phyloP scores from a whole-genome alignment of 2,329 filamentous ascomycete genomes.

The Pseudocercospora ulei region DNA sequence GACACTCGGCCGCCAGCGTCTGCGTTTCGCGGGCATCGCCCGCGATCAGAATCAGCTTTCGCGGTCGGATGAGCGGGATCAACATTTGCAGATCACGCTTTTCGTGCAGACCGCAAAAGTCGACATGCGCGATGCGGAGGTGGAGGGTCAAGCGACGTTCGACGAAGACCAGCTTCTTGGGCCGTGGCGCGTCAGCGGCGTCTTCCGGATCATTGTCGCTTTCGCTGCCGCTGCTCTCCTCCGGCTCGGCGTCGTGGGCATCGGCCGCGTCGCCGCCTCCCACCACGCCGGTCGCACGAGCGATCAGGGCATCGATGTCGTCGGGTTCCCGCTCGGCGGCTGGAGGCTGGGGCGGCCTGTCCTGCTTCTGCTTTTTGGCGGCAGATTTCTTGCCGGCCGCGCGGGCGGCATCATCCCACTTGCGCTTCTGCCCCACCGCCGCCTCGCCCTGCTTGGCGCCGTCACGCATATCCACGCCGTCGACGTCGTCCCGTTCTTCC shows the following conservation, averaged over 20 bases:
- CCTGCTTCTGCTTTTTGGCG: constrained; percentile 53
- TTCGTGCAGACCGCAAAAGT: constrained; percentile 87
- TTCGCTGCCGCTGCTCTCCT: constrained; percentile 34
- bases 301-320: constrained; percentile 34
- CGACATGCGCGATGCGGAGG: constrained; percentile 73
- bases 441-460: constrained; percentile 43
- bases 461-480: constrained; percentile 52
- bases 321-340: constrained; percentile 28
- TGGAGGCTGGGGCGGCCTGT: constrained; percentile 18
- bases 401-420: constrained; percentile 66
- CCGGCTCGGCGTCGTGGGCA: constrained; percentile 21
- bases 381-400: constrained; percentile 32
- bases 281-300: constrained; percentile 27
- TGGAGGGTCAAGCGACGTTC: constrained; percentile 57
- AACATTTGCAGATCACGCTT: constrained; percentile 89
- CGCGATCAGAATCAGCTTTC: constrained; percentile 86
- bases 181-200: constrained; percentile 47
- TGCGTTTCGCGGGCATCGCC: constrained; percentile 70
- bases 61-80: constrained; percentile 83
- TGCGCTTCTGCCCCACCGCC: constrained; percentile 76
- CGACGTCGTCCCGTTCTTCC: constrained; percentile 74
- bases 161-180: constrained; percentile 62
- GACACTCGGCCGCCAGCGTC: constrained; percentile 68
- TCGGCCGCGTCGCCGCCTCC: constrained; percentile 10
- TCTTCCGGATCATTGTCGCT: constrained; percentile 46